Evolutionary conservation across 2,329 filamentous ascomycete genomes (phyloP).

Genomic region (Magnaporthiopsis incrustans): DNA sequence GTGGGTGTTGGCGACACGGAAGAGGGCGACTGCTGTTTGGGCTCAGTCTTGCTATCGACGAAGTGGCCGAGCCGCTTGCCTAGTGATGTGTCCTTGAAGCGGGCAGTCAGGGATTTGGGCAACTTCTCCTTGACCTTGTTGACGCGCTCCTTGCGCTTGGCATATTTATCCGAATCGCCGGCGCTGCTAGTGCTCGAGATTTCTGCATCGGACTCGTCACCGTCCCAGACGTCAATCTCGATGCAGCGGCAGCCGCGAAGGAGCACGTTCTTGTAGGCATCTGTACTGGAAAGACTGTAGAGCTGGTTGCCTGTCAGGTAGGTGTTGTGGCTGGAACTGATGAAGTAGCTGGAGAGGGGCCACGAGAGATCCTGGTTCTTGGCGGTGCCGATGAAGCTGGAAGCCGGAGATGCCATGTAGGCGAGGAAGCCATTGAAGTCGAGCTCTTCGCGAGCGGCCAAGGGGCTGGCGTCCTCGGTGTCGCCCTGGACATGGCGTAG

Average conservation of each 20-base stretch:
- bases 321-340: slow-evolving; percentile 92
- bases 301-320: slow-evolving; percentile 87
- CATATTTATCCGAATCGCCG: slow-evolving; percentile 49
- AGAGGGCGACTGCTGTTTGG: slow-evolving; percentile 7
- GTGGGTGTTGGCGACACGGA: not conserved
- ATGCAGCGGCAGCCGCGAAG: slow-evolving; percentile 82
- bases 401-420: slow-evolving; percentile 48
- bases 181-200: slow-evolving; percentile 41
- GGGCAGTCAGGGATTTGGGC: slow-evolving; percentile 32
- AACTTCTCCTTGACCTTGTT: slow-evolving; percentile 55
- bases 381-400: slow-evolving; percentile 33
- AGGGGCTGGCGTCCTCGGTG: slow-evolving; percentile 22
- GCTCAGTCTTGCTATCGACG: slow-evolving; percentile 20
- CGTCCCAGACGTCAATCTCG: slow-evolving; percentile 94
- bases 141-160: slow-evolving; percentile 51
- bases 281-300: slow-evolving; percentile 76
- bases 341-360: slow-evolving; percentile 84
- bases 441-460: slow-evolving; percentile 23
- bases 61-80: slow-evolving; percentile 32
- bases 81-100: slow-evolving; percentile 40
- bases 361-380: slow-evolving; percentile 52
- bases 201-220: slow-evolving; percentile 62
- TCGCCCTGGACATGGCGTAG: slow-evolving; percentile 39
- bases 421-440: slow-evolving; percentile 40
- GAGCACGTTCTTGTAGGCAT: slow-evolving; percentile 78